Evolutionary conservation across 768 basidiomycete genomes (phyloP).

Genomic region (Mycena polygramma): DNA sequence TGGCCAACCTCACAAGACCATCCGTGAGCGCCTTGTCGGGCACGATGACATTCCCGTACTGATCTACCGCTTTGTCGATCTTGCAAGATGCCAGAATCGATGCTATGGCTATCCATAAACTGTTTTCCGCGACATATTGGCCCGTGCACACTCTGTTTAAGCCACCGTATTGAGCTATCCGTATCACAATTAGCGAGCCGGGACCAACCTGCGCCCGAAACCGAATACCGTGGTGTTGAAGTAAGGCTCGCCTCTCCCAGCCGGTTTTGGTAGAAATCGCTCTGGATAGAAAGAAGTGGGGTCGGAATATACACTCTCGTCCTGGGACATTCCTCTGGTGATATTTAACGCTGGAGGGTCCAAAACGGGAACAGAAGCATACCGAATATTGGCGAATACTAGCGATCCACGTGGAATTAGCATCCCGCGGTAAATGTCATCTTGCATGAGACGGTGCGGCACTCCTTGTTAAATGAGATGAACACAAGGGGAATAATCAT

Average conservation of each 20-base stretch:
- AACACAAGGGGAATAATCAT: not conserved
- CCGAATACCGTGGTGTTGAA: conserved; percentile 26
- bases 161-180: not conserved
- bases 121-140: conserved; percentile 58
- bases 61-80: conserved; percentile 55
- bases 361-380: not conserved
- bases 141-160: conserved; percentile 60
- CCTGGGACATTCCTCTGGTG: conserved; percentile 44
- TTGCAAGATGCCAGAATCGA: conserved; percentile 61
- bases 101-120: conserved; percentile 61
- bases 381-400: conserved; percentile 44
- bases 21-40: conserved; percentile 57
- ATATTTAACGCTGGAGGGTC: not conserved
- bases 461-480: conserved; percentile 39
- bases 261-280: conserved; percentile 39
- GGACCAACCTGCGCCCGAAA: conserved; percentile 27
- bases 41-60: conserved; percentile 50
- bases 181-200: not conserved
- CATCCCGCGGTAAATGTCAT: conserved; percentile 52
- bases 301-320: conserved; percentile 43
- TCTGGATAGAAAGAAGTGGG: conserved; percentile 45
- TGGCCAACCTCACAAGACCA: conserved; percentile 57
- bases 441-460: conserved; percentile 46
- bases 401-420: conserved; percentile 48
- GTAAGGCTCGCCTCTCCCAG: conserved; percentile 17